phyloP scores from a whole-genome alignment of 352 stramenopile genomes.

The Phytophthora sansomeana region DNA sequence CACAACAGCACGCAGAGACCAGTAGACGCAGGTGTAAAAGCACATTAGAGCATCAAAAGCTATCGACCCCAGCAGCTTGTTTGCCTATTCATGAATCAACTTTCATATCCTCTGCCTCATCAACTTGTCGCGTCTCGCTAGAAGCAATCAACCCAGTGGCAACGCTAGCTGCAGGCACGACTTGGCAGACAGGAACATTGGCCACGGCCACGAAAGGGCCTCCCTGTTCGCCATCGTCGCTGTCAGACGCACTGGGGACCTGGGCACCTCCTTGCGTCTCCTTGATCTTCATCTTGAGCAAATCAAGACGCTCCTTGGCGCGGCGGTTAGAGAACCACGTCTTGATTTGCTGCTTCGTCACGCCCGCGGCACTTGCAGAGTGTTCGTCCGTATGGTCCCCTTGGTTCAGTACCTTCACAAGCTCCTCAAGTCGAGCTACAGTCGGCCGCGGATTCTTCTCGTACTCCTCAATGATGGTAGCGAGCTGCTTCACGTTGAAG shows the following conservation, averaged over 20 bases:
- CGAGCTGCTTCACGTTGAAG: constrained; percentile 89
- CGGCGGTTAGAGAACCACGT: constrained; percentile 87
- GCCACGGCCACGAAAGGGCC: background rate
- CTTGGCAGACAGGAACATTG: constrained; percentile 17
- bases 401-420: constrained; percentile 78
- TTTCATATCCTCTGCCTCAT: constrained; percentile 44
- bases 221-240: constrained; percentile 42
- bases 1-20: constrained; percentile 10
- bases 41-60: constrained; percentile 38
- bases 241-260: constrained; percentile 45
- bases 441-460: constrained; percentile 82
- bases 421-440: constrained; percentile 68
- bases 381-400: constrained; percentile 72
- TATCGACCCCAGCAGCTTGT: constrained; percentile 17
- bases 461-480: constrained; percentile 87
- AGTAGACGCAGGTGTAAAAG: constrained; percentile 26
- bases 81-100: constrained; percentile 39
- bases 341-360: constrained; percentile 87
- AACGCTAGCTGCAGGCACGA: constrained; percentile 30
- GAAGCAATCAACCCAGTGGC: constrained; percentile 9
- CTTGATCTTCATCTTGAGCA: constrained; percentile 84
- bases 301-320: constrained; percentile 79
- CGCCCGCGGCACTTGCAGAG: constrained; percentile 45
- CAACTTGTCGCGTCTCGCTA: constrained; percentile 18
- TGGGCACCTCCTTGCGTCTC: constrained; percentile 37